A percentile compares a stretch with the other conserved stretches of the same genome.
phyloP scores from a whole-genome alignment of 2,329 filamentous ascomycete genomes.

The Teratosphaeria pseudoeucalypti region DNA sequence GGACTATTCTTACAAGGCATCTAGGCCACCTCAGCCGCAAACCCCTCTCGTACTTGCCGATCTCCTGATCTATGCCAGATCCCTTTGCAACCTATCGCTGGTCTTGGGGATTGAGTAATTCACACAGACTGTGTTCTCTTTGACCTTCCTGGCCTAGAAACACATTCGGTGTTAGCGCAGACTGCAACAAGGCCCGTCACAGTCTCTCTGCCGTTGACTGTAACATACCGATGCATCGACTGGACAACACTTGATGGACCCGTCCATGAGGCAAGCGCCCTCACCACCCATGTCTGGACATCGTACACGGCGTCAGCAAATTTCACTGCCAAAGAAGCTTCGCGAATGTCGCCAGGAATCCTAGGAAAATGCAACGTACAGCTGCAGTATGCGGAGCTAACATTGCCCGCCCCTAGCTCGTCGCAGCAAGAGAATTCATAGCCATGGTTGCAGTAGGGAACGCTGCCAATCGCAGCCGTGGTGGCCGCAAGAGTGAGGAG shows the following conservation, averaged over 20 bases:
- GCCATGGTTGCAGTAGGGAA: not conserved
- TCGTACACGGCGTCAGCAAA: not conserved
- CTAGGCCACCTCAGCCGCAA: too few relatives aligned
- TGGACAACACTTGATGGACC: not conserved
- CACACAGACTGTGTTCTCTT: not conserved
- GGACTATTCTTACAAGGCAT: too few relatives aligned
- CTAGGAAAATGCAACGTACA: not conserved
- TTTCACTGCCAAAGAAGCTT: not conserved
- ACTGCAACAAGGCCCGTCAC: not conserved
- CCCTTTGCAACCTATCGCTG: not conserved
- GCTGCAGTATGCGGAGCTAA: not conserved
- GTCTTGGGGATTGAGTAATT: not conserved
- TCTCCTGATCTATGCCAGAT: not conserved
- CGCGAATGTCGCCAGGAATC: too few relatives aligned
- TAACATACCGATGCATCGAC: not conserved
- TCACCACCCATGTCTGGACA: not conserved
- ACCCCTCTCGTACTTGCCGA: too few relatives aligned
- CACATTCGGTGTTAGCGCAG: not conserved
- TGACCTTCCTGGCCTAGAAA: not conserved
- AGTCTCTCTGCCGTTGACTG: not conserved
- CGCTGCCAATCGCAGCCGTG: not conserved
- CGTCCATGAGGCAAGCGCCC: not conserved
- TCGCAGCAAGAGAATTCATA: not conserved
- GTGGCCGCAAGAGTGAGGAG: not conserved
- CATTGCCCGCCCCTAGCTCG: not conserved